phyloP scores from a whole-genome alignment of 139 green algal species.

The Gonium pectorale region DNA sequence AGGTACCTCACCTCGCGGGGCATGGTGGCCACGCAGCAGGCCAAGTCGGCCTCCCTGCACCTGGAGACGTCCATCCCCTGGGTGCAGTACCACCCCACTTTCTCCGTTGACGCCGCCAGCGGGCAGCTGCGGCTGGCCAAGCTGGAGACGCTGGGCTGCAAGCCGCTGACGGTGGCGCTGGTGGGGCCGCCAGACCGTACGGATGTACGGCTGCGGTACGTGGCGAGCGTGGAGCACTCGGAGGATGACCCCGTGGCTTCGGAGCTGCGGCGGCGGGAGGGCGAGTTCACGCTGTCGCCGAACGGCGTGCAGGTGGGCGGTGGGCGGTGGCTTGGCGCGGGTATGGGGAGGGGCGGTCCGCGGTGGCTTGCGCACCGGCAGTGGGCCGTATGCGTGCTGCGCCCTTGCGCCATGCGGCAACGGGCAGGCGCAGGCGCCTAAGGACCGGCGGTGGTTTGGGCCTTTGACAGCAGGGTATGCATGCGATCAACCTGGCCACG shows the following conservation, averaged over 20 bases:
- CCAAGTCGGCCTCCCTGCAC: conserved; percentile 20
- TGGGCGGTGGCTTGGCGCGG: neutral
- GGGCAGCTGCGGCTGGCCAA: conserved; percentile 9
- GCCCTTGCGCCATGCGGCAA: too few species aligned
- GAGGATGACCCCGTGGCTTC: conserved; percentile 20
- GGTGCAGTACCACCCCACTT: conserved; percentile 47
- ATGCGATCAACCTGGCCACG: too few species aligned
- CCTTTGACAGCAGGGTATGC: too few species aligned
- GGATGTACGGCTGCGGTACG: conserved; percentile 20
- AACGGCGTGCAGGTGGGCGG: conserved; percentile 17
- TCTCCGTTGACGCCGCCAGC: neutral
- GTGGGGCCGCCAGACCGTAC: neutral
- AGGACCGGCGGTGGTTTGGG: too few species aligned
- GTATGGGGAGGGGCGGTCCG: too few species aligned
- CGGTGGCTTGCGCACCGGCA: too few species aligned
- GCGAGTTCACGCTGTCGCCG: conserved; percentile 21
- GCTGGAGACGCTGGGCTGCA: conserved; percentile 43
- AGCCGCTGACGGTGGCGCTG: conserved; percentile 25
- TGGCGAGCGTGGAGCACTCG: conserved; percentile 16
- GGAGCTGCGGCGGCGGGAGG: conserved; percentile 13
- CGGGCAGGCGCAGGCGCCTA: too few species aligned
- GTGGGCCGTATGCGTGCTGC: too few species aligned
- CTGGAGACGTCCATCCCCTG: conserved; percentile 35
- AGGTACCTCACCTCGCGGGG: conserved; percentile 21
- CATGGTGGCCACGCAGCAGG: neutral